These are phyloP conservation scores for Cutaneotrichosporon sp. DNA, from an alignment of 1,284 basidiomycete genomes.

Conservation along the genomic window DNA sequence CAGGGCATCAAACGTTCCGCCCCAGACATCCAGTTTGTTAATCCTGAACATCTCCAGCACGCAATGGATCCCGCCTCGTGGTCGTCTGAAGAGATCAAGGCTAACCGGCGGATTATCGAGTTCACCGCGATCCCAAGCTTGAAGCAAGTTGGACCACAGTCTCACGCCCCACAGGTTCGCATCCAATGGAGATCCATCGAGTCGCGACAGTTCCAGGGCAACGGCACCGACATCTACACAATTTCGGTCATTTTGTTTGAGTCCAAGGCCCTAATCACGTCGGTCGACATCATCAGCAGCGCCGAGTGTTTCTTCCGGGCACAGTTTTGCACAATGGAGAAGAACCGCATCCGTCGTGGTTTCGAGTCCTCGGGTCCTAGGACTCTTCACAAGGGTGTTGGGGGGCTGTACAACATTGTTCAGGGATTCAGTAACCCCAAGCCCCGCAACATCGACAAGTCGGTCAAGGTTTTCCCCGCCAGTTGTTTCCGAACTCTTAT, in stretches of 20 bases:
- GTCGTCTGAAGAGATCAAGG: neutral
- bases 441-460: slow-evolving; percentile 95
- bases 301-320: slow-evolving; percentile 82
- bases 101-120: neutral
- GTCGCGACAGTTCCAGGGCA: slow-evolving; percentile 53
- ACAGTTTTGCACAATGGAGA: slow-evolving; percentile 88
- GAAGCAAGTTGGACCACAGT: too few species aligned
- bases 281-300: slow-evolving; percentile 90
- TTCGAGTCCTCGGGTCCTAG: slow-evolving; percentile 87
- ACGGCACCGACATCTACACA: slow-evolving; percentile 63
- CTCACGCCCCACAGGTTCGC: neutral
- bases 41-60: neutral
- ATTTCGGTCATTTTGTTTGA: slow-evolving; percentile 80
- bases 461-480: slow-evolving; percentile 98
- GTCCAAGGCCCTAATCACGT: slow-evolving; percentile 81
- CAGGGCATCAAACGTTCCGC: too few species aligned
- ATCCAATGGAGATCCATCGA: slow-evolving; percentile 50
- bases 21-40: slow-evolving; percentile 30
- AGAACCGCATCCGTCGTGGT: slow-evolving; percentile 91
- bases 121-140: neutral
- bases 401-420: slow-evolving; percentile 79
- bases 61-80: neutral
- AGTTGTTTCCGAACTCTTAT: slow-evolving; percentile 72
- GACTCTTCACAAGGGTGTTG: slow-evolving; percentile 83
- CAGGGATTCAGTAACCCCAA: slow-evolving; percentile 94